phyloP scores from a whole-genome alignment of 2,329 filamentous ascomycete species.

The Diplodia scrobiculata region DNA sequence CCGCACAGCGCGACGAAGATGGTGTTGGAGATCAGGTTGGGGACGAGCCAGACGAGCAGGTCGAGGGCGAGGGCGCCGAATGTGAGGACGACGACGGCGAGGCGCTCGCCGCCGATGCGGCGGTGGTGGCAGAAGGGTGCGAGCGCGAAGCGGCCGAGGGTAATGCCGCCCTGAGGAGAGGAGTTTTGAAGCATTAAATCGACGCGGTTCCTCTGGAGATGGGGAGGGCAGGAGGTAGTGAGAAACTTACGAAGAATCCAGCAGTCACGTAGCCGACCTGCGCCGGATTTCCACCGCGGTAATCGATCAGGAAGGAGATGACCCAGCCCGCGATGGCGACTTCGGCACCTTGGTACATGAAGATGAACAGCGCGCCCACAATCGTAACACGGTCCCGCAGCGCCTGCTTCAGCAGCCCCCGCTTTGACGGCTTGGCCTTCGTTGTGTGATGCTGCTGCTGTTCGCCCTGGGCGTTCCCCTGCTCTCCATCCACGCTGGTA shows the following conservation, averaged over 20 bases:
- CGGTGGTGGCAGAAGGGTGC: slow-evolving; percentile 62
- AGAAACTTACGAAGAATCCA: slow-evolving; percentile 60
- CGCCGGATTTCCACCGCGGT: slow-evolving; percentile 68
- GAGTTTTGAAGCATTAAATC: neutral
- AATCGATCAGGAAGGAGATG: slow-evolving; percentile 77
- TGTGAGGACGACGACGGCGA: slow-evolving; percentile 66
- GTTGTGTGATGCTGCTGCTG: neutral
- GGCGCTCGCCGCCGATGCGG: slow-evolving; percentile 66
- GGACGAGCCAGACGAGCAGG: slow-evolving; percentile 76
- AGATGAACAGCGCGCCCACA: slow-evolving; percentile 78
- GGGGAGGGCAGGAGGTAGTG: neutral
- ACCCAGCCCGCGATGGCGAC: slow-evolving; percentile 85
- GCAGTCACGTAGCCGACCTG: slow-evolving; percentile 79
- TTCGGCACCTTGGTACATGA: slow-evolving; percentile 82
- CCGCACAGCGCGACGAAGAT: slow-evolving; percentile 64
- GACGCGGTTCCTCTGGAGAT: neutral
- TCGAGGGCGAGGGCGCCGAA: slow-evolving; percentile 67
- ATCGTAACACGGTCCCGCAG: slow-evolving; percentile 63
- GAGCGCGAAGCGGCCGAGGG: slow-evolving; percentile 71
- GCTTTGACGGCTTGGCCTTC: slow-evolving; percentile 44
- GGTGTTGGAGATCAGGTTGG: slow-evolving; percentile 63
- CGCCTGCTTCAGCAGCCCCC: slow-evolving; percentile 54
- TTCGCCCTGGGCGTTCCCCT: slow-evolving; percentile 60
- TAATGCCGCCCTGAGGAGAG: slow-evolving; percentile 66
- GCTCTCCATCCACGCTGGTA: neutral